Evolutionary conservation across 73 alveolate genomes (phyloP).

Genomic region (Tetrahymena malaccensis): DNA sequence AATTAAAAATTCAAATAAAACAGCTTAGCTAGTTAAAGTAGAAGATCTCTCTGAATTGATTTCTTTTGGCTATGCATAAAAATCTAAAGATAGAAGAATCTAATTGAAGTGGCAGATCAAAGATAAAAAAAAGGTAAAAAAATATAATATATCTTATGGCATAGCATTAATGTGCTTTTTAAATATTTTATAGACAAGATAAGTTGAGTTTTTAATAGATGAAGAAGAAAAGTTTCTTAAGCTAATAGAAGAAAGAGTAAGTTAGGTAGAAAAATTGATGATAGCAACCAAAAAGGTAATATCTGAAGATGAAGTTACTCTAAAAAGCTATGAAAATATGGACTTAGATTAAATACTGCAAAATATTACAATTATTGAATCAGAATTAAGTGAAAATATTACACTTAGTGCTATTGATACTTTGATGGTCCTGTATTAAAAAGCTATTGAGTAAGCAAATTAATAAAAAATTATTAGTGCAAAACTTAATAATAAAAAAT

Average conservation of each 20-base stretch:
- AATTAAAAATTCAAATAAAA: not conserved
- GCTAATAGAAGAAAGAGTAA: not conserved
- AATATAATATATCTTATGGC: not conserved
- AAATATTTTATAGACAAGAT: not conserved
- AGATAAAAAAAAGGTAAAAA: not conserved
- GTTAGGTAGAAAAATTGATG: not conserved
- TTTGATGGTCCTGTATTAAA: not conserved
- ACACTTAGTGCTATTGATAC: not conserved
- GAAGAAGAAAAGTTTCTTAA: not conserved
- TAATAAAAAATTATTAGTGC: not conserved
- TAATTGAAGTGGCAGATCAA: not conserved
- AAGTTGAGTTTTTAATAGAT: not conserved
- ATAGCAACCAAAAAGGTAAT: not conserved
- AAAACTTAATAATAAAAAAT: not conserved
- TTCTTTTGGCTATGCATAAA: not conserved
- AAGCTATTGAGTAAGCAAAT: not conserved
- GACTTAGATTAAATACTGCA: not conserved
- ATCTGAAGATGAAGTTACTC: not conserved
- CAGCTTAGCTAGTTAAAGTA: not conserved
- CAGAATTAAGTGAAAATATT: not conserved
- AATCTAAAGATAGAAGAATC: not conserved
- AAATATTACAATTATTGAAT: not conserved
- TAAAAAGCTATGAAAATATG: not conserved
- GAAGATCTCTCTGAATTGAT: not conserved
- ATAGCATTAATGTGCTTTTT: too few species aligned